phyloP scores from a whole-genome alignment of 345 rosid species.

The Jatropha curcas region DNA sequence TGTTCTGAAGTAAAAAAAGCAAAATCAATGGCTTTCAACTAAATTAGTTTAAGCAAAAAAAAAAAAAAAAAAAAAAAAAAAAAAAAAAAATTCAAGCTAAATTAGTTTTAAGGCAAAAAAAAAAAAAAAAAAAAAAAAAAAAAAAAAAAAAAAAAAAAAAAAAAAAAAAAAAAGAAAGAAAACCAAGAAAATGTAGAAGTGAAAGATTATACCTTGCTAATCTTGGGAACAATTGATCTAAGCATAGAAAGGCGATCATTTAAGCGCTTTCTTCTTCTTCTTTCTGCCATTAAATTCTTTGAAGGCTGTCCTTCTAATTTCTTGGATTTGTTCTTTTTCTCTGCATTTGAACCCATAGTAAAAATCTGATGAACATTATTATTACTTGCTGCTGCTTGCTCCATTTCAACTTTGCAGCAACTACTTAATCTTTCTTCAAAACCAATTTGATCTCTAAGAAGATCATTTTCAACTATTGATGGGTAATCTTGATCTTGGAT shows the following conservation, averaged over 20 bases:
- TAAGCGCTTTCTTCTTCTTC: conserved; percentile 80
- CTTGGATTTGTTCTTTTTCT: conserved; percentile 47
- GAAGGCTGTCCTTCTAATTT: conserved; percentile 86
- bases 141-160: too few species aligned
- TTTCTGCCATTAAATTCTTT: conserved; percentile 87
- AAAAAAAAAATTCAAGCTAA: not conserved
- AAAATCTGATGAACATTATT: conserved; percentile 27
- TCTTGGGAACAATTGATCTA: conserved; percentile 92
- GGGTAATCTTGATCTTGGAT: conserved; percentile 37
- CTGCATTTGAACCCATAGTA: conserved; percentile 41
- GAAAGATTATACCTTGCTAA: conserved; percentile 65
- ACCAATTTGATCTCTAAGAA: conserved; percentile 20
- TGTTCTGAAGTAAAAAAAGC: too few species aligned
- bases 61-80: not conserved
- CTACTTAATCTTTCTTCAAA: conserved; percentile 34
- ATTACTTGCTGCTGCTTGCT: conserved; percentile 24
- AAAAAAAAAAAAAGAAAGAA: not conserved
- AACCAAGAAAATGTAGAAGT: conserved; percentile 18
- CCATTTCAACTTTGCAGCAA: conserved; percentile 39
- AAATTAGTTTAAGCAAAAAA: too few species aligned
- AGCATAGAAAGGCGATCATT: conserved; percentile 86
- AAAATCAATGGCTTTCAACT: too few species aligned
- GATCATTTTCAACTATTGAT: conserved; percentile 45
- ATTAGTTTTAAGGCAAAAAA: too few species aligned
- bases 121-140: too few species aligned